phyloP scores from a whole-genome alignment of 345 rosid genomes.

The Laguncularia racemosa region DNA sequence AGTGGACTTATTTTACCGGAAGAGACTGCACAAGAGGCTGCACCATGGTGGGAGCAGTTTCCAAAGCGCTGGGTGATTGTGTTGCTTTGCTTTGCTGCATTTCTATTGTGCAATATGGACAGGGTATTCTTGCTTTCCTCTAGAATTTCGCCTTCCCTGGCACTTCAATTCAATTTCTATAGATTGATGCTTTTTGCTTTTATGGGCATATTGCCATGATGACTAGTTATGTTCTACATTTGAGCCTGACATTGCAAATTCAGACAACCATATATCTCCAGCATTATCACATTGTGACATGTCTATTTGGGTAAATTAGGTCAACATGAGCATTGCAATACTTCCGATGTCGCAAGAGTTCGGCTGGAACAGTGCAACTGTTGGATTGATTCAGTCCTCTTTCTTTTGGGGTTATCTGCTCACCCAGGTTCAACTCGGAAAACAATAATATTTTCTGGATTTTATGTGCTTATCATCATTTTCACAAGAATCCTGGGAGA shows the following conservation, averaged over 20 bases:
- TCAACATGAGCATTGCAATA: conserved; percentile 97
- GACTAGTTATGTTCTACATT: too few species aligned
- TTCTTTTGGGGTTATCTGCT: conserved; percentile 99
- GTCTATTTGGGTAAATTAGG: conserved; percentile 34
- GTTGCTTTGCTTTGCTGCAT: conserved; percentile 72
- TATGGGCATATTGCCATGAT: too few species aligned
- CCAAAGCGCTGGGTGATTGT: conserved; percentile 90
- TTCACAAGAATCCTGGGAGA: too few species aligned
- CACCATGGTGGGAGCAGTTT: conserved; percentile 76
- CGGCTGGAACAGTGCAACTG: conserved; percentile 92
- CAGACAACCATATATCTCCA: neutral
- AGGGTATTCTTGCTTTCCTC: conserved; percentile 46
- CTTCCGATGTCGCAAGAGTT: conserved; percentile 96
- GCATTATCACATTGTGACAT: conserved; percentile 6
- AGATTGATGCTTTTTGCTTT: neutral
- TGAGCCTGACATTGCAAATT: neutral
- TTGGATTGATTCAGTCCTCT: conserved; percentile 95
- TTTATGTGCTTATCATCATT: too few species aligned
- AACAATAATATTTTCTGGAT: too few species aligned
- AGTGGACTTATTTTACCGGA: conserved; percentile 47
- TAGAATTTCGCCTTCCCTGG: neutral
- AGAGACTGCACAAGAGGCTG: conserved; percentile 33
- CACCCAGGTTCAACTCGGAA: conserved; percentile 61
- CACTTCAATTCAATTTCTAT: neutral
- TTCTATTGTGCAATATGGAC: conserved; percentile 95